These are phyloP conservation scores for Wilcoxina mikolae DNA, from an alignment of 495 filamentous ascomycete species.

Conservation along the genomic window DNA sequence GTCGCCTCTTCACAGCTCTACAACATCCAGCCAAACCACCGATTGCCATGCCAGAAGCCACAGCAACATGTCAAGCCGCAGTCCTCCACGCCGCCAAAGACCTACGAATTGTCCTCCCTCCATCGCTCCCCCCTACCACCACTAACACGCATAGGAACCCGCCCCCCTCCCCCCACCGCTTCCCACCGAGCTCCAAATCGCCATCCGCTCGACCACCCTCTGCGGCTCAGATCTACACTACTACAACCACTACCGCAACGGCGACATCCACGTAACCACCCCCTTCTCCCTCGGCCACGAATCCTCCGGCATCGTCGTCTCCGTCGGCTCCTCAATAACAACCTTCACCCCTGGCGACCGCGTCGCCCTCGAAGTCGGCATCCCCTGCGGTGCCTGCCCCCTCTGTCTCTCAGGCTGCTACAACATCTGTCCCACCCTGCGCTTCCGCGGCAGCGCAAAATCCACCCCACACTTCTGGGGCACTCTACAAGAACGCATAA, in stretches of 20 bases:
- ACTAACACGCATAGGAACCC: constrained; percentile 30
- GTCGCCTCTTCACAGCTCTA: too few relatives aligned
- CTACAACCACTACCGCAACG: constrained; percentile 72
- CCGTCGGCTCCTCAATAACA: constrained; percentile 41
- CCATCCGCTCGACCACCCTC: constrained; percentile 59
- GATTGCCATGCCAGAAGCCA: too few relatives aligned
- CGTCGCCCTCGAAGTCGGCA: constrained; percentile 75
- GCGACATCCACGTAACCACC: constrained; percentile 57
- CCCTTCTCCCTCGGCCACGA: constrained; percentile 70
- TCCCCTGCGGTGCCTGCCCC: constrained; percentile 61
- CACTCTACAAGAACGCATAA: constrained; percentile 77
- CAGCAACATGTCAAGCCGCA: too few relatives aligned
- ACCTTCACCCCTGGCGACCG: constrained; percentile 48
- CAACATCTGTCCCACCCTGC: constrained; percentile 74
- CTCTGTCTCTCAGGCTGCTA: constrained; percentile 66
- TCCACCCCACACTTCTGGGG: constrained; percentile 73
- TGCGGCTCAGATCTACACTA: constrained; percentile 78
- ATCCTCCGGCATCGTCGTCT: constrained; percentile 55
- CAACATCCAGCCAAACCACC: too few relatives aligned
- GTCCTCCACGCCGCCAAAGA: constrained; percentile 44
- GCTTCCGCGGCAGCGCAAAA: constrained; percentile 73
- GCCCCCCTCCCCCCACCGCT: constrained; percentile 33
- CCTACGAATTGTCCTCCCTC: constrained; percentile 34
- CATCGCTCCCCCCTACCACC: constrained; percentile 29
- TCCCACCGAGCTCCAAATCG: constrained; percentile 53